These are phyloP conservation scores for Colletotrichum higginsianum DNA, from an alignment of 2,329 filamentous ascomycete genomes.

Conservation along the genomic window DNA sequence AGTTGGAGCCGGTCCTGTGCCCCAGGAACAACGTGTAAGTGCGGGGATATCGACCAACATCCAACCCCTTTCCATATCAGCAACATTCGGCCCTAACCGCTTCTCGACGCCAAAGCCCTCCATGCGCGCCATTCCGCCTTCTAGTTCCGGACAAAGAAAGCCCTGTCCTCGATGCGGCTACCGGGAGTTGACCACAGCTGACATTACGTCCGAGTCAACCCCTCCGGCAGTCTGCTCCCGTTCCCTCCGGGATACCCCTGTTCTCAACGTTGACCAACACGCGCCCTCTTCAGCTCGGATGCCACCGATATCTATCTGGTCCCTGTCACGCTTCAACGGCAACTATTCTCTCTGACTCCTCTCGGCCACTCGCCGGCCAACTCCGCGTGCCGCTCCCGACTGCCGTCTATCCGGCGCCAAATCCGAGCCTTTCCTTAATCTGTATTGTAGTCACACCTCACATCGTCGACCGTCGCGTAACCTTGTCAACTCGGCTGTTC, in stretches of 20 bases:
- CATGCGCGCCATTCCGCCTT: neutral
- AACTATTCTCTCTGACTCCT: conserved; percentile 1
- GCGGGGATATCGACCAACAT: neutral
- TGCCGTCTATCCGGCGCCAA: conserved; percentile 18
- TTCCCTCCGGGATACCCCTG: neutral
- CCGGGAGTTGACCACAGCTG: neutral
- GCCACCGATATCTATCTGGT: neutral
- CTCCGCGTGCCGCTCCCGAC: conserved; percentile 29
- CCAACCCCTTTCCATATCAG: neutral
- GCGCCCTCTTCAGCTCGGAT: neutral
- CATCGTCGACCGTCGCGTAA: no score
- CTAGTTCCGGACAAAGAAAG: neutral
- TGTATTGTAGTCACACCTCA: neutral
- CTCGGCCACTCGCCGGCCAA: neutral
- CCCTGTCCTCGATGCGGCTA: neutral
- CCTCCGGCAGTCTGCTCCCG: neutral
- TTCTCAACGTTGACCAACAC: neutral
- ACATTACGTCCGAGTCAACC: neutral
- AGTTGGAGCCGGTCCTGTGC: no score
- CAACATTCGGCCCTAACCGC: neutral
- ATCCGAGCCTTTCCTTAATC: neutral
- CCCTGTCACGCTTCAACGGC: conserved; percentile 21
- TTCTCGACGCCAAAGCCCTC: neutral
- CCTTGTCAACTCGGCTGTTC: neutral
- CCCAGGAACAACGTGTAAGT: neutral